phyloP scores from a whole-genome alignment of 2,329 filamentous ascomycete species.

The Teratosphaeria nubilosa region DNA sequence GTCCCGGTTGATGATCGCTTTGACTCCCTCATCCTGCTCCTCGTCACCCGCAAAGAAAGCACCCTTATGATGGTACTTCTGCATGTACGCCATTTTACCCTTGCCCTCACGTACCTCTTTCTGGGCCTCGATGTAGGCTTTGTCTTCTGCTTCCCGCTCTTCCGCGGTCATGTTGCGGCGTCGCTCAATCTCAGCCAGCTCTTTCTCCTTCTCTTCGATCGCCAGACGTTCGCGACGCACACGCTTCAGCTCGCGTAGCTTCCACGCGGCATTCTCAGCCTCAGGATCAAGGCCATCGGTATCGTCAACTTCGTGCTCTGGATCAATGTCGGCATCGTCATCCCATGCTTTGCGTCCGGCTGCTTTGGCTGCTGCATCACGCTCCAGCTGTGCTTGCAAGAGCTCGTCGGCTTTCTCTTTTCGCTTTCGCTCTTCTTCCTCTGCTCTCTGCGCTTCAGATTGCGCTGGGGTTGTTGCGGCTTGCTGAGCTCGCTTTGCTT shows the following conservation, averaged over 20 bases:
- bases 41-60: slow-evolving; percentile 75
- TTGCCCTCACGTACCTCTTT: slow-evolving; percentile 63
- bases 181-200: slow-evolving; percentile 81
- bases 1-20: slow-evolving; percentile 70
- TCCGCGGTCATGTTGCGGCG: slow-evolving; percentile 76
- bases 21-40: slow-evolving; percentile 47
- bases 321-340: slow-evolving; percentile 51
- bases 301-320: slow-evolving; percentile 75
- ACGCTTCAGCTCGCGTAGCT: slow-evolving; percentile 78
- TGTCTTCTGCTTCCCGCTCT: slow-evolving; percentile 78
- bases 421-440: slow-evolving; percentile 46
- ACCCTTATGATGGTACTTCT: slow-evolving; percentile 93
- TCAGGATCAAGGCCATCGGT: slow-evolving; percentile 78
- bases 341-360: slow-evolving; percentile 82
- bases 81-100: slow-evolving; percentile 81
- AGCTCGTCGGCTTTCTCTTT: slow-evolving; percentile 66
- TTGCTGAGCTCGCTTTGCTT: slow-evolving; percentile 42
- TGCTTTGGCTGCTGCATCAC: slow-evolving; percentile 64
- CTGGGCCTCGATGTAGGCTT: slow-evolving; percentile 64
- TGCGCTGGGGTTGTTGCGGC: slow-evolving; percentile 14
- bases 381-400: slow-evolving; percentile 80
- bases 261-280: slow-evolving; percentile 87
- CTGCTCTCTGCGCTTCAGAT: slow-evolving; percentile 30
- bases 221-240: slow-evolving; percentile 77
- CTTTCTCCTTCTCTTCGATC: slow-evolving; percentile 74